Evolutionary conservation across 2,329 filamentous ascomycete genomes (phyloP), one percentile per base, ranked within the genome.

Genomic region (Aspergillaceae sp.): DNA sequence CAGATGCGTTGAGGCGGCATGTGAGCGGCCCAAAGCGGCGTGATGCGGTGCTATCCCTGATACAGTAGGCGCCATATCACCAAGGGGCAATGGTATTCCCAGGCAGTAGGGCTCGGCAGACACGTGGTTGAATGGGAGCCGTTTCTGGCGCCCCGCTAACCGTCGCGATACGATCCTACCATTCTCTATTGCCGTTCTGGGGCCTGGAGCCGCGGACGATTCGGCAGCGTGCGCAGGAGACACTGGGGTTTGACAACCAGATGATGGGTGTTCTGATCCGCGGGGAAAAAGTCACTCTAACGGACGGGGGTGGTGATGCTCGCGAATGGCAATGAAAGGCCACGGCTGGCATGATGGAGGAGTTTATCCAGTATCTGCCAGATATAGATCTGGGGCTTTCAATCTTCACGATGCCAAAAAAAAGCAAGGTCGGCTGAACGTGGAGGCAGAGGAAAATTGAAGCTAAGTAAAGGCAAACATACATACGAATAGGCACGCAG

Each of bases 331-430:
- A 94, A 68, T 81, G 82, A 57, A 78, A 91, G 49, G 87, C 90
- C 4, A 89, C 86, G 0, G 69, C 76, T 29, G 83, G 82, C 32
- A 98, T 98, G 92, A 80, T 96, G 70, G 71, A 79, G 51, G 74
- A 78, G 3, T 96, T 96, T 56, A 71, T 90, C 4, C 71, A 86
- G 57, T 83, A 84, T 62, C 73, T 98, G 44, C 92, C 92, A 0
- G 87, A 95, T 63, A 95, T 98, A 90, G 91, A 98, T 63, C 72
- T 98, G 40, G 87, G n/a, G n/a, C 85, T 4, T 97, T 98, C 73
- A 98, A 98, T 67, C 78, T 87, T 40, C 19, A 19, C 19, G 19
- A 19, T 19, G 19, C 2, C 19, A 19, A 19, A 19, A 19, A 19
- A 19, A 19, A 19, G 19, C 19, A 19, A 19, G 19, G 19, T 19